Evolutionary conservation across 352 stramenopile genomes (phyloP), one percentile per base, ranked within the genome.

Genomic region (Phytophthora sp.): DNA sequence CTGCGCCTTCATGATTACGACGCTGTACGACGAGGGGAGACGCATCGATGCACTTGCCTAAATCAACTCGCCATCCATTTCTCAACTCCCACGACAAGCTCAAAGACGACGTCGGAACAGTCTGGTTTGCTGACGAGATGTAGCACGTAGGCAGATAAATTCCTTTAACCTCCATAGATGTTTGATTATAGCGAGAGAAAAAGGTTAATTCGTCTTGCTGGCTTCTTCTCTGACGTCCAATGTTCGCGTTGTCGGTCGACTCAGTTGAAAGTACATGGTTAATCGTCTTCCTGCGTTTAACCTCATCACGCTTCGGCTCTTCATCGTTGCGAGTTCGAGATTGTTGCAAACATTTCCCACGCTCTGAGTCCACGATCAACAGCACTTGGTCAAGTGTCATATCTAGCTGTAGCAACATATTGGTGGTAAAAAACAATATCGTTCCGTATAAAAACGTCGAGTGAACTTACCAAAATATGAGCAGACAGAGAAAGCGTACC

Each of bases 21-120:
- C 47, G 66, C 18, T 73, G 53, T 36, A 88, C 57, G 21, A 91
- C 59, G 3, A 89, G 60, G 6, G 82, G 82, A 18, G 82, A 91
- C 9, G 82, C 82, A 38, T 91, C 82, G 15, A 91, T 79, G 49
- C 82, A 91, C 30, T 89, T 88, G 8, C 53, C 39, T 21, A 91
- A 52, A 70, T 91, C 59, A 1, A 77, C 59, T 39, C 51, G 30
- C 63, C 76, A 88, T 4, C 31, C 29, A 21, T 15, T 56, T 59
- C 20, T 42, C 31, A 75, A 38, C 21, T 41, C 24, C 70, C 38
- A 81, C 11, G 13, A 13, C 36, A 33, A 63, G 21, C 27, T 23
- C 30, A 33, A 42, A 26, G 39, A 36, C 20, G 39, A 2, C 20
- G 31, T 29, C 55, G 36, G 42, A 11, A 45, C 15, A 11, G 1